Evolutionary conservation across 1,139 yeast species (phyloP).

Genomic region (Candida tropicalis): DNA sequence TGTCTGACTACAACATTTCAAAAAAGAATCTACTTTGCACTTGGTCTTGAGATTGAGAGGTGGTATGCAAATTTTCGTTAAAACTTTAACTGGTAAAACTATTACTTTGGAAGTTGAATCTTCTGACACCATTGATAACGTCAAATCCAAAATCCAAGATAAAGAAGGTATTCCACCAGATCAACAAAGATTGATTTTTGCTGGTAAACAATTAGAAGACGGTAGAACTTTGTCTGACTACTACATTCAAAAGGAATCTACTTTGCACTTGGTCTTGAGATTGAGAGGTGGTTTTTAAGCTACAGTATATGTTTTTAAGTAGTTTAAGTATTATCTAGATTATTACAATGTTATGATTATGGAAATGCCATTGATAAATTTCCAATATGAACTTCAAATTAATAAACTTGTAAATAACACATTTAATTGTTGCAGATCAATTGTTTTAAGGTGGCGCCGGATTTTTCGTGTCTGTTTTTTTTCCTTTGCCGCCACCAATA

Average conservation of each 20-base stretch:
- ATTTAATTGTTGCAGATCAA: too few relatives aligned
- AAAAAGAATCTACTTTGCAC: slow-evolving; percentile 63
- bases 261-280: slow-evolving; percentile 57
- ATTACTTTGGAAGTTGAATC: slow-evolving; percentile 71
- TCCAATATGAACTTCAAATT: background rate
- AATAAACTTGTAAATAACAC: too few relatives aligned
- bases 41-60: slow-evolving; percentile 61
- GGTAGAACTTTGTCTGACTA: slow-evolving; percentile 69
- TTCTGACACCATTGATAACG: slow-evolving; percentile 74
- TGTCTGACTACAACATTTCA: slow-evolving; percentile 67
- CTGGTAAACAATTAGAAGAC: slow-evolving; percentile 64
- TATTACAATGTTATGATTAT: background rate
- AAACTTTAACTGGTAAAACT: slow-evolving; percentile 70
- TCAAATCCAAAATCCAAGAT: slow-evolving; percentile 54
- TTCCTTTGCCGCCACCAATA: too few relatives aligned
- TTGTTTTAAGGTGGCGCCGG: too few relatives aligned
- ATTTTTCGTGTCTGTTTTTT: background rate
- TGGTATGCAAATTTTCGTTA: slow-evolving; percentile 66
- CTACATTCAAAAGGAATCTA: slow-evolving; percentile 77
- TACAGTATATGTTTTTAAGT: slow-evolving; percentile 1
- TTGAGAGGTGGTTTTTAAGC: slow-evolving; percentile 57
- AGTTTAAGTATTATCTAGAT: slow-evolving; percentile 3
- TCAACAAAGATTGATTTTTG: slow-evolving; percentile 56
- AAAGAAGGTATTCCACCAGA: slow-evolving; percentile 55
- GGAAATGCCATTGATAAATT: background rate